Evolutionary conservation across 2,329 filamentous ascomycete genomes (phyloP), one percentile per base, ranked within the genome.

Genomic region (Pezicula neosporulosa): DNA sequence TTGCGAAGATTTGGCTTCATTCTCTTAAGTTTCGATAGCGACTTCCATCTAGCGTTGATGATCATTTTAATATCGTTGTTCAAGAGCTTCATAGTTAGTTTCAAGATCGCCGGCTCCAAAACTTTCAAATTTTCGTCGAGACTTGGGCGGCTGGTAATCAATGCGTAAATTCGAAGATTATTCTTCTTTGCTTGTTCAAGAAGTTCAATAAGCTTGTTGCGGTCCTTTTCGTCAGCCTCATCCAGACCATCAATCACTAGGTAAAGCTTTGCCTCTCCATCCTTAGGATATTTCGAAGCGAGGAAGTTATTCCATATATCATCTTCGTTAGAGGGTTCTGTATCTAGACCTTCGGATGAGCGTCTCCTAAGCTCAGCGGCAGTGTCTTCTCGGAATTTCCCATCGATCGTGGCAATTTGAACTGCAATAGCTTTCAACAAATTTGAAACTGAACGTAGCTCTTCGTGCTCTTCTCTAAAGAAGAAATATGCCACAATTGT

Each of bases 161-260:
- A 54, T 0, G 68, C 41, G 0, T 59, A 61, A 0, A 70, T 63
- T 1, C 52, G 61, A 0, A 66, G 33, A 10, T 60, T 56, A 6
- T 61, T 44, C 4, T 65, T 56, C 13, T 55, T 59, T 6, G 66
- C 44, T 1, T 64, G 52, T 2, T 56, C 54, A 2, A 66, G 16
- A 18, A 68, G 62, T 2, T 63, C 48, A 4, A 54, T 30, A 5
- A 66, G 49, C 7, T 51, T 44, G 5, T 46, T 27, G 8, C 50
- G 47, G 35, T 63, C 52, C 18, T 54, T 13, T 12, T 57, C 52
- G 2, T 47, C 24, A 1, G 64, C 44, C 48, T 70, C 68, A 43
- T 70, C 68, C 2, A 69, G 33, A 1, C 68, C 68, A 38, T 70
- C 68, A 3, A 70, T 53, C 16, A 69, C 52, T 3, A 70, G 16